Evolutionary conservation across 805 yeast species (phyloP).

Genomic region (Teunomyces barrocoloradensis): DNA sequence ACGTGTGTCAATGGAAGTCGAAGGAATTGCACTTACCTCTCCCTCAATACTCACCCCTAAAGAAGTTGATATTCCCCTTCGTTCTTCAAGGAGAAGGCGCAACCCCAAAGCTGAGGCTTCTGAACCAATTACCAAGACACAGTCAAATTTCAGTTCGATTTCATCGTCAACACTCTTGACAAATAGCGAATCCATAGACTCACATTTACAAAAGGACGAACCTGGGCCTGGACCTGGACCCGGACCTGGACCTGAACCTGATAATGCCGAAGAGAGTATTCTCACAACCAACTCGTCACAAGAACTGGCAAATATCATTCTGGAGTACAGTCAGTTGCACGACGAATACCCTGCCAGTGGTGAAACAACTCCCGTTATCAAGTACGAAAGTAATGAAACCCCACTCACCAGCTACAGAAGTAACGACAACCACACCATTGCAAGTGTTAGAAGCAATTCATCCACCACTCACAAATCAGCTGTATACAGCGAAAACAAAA

Average conservation of each 20-base stretch:
- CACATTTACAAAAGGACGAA: background rate
- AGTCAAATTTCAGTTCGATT: background rate
- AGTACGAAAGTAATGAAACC: background rate
- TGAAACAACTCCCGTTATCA: background rate
- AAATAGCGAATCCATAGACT: slow-evolving; percentile 1
- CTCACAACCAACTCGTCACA: background rate
- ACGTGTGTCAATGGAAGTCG: background rate
- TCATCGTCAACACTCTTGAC: slow-evolving; percentile 3
- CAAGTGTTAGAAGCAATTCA: slow-evolving; percentile 6
- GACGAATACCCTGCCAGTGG: background rate
- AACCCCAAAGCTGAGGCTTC: slow-evolving; percentile 10
- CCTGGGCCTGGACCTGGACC: background rate
- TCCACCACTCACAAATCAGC: slow-evolving; percentile 3
- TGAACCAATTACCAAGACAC: background rate
- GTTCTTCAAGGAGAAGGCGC: slow-evolving; percentile 21
- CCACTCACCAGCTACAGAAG: slow-evolving; percentile 4
- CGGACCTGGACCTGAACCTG: background rate
- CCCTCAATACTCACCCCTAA: background rate
- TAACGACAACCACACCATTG: slow-evolving; percentile 4
- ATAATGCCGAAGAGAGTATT: background rate
- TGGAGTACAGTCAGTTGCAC: background rate
- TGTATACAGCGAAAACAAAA: slow-evolving; percentile 5
- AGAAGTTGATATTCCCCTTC: slow-evolving; percentile 17
- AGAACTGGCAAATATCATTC: background rate
- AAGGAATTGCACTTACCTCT: background rate